phyloP scores from a whole-genome alignment of 169 alveolate genomes.

The Besnoitia besnoiti region DNA sequence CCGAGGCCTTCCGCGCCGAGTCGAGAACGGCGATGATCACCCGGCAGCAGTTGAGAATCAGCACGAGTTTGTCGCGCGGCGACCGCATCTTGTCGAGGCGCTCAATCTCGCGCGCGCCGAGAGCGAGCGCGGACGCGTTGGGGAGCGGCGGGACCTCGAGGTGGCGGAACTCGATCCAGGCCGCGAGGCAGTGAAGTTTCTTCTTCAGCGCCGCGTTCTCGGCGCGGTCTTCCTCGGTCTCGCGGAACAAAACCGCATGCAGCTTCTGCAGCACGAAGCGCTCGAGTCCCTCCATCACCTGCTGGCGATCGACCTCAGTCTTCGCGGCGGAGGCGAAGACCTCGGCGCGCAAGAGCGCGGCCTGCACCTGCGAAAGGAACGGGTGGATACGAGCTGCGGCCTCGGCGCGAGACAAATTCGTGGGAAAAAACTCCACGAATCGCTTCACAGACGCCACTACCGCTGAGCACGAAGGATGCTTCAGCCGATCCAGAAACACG shows the following conservation, averaged over 20 bases:
- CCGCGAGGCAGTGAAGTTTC: conserved; percentile 18
- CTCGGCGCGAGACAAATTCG: conserved; percentile 10
- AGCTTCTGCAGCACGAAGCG: conserved; percentile 57
- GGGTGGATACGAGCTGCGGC: conserved; percentile 56
- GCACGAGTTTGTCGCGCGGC: conserved; percentile 37
- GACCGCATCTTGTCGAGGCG: conserved; percentile 26
- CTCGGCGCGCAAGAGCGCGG: conserved; percentile 35
- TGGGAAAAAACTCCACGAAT: conserved; percentile 59
- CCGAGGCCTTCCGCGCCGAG: background rate
- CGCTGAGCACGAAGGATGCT: conserved; percentile 54
- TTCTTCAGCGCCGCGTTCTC: conserved; percentile 1
- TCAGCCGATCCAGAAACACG: conserved; percentile 55
- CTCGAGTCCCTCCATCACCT: conserved; percentile 63
- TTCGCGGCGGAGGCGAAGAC: background rate
- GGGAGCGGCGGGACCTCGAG: conserved; percentile 46
- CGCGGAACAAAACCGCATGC: conserved; percentile 24
- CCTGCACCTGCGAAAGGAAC: conserved; percentile 30
- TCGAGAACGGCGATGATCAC: conserved; percentile 33
- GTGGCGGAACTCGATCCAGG: conserved; percentile 62
- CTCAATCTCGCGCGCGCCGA: conserved; percentile 33
- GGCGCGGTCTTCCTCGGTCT: conserved; percentile 3
- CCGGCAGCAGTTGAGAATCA: conserved; percentile 24
- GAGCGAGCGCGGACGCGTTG: conserved; percentile 16
- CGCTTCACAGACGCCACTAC: conserved; percentile 48
- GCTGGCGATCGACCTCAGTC: conserved; percentile 25